Evolutionary conservation across 2,329 filamentous ascomycete genomes (phyloP).

Genomic region (Raffaelea albimanens): DNA sequence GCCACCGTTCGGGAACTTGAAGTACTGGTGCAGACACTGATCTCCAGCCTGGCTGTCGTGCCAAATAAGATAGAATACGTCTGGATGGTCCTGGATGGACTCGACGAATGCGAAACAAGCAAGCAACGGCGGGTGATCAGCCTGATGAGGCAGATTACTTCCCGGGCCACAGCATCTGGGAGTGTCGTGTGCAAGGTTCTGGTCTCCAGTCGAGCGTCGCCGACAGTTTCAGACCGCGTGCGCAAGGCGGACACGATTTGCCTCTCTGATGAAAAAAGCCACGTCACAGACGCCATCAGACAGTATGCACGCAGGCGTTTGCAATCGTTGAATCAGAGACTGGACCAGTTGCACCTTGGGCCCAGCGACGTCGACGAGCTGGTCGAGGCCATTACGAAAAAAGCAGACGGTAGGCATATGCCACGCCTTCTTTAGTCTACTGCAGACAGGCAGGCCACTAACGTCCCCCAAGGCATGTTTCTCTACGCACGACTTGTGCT

Average conservation of each 20-base stretch:
- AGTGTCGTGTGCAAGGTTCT: conserved; percentile 18
- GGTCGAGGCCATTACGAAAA: conserved; percentile 11
- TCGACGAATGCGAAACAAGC: conserved; percentile 15
- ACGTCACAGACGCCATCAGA: conserved; percentile 13
- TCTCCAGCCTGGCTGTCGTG: conserved; percentile 5
- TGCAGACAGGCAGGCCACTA: no score
- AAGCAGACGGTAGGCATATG: conserved; percentile 17
- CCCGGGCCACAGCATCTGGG: conserved; percentile 1
- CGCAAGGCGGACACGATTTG: conserved; percentile 14
- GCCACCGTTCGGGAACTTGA: conserved; percentile 14
- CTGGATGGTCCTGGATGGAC: conserved; percentile 20
- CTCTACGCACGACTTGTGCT: conserved; percentile 25
- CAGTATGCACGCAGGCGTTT: conserved; percentile 13
- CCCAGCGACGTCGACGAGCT: conserved; percentile 12
- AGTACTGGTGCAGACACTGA: conserved; percentile 11
- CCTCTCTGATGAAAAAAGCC: conserved; percentile 14
- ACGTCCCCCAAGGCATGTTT: conserved; percentile 24
- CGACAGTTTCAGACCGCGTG: conserved; percentile 9
- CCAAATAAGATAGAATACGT: conserved; percentile 10
- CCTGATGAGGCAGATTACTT: conserved; percentile 11
- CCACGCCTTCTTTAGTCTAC: not conserved
- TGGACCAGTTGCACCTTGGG: conserved; percentile 12
- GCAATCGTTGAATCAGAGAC: conserved; percentile 1
- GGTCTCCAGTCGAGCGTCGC: conserved; percentile 16
- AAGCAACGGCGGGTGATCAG: conserved; percentile 9